Evolutionary conservation across 1,284 basidiomycete species (phyloP).

Genomic region (Pascua guehoae): DNA sequence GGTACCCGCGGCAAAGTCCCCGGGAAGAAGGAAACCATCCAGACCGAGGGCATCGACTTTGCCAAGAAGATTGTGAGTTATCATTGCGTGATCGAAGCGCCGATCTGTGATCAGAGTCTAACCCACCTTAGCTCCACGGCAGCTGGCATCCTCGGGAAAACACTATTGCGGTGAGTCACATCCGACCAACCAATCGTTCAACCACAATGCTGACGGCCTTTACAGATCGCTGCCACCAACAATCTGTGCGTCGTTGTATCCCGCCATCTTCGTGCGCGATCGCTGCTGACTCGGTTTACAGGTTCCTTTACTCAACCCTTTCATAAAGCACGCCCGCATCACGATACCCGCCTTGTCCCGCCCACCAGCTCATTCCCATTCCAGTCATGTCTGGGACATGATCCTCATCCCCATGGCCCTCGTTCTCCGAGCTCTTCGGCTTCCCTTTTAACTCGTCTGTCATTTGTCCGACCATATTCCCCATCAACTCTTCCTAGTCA

Average conservation of each 20-base stretch:
- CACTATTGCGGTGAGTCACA: slow-evolving; percentile 79
- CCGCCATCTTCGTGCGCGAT: not conserved
- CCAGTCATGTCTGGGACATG: slow-evolving; percentile 5
- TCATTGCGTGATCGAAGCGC: not conserved
- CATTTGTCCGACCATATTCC: slow-evolving; percentile 1
- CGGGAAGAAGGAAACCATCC: slow-evolving; percentile 74
- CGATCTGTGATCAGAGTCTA: slow-evolving; percentile 8
- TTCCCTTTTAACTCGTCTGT: not conserved
- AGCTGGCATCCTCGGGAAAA: slow-evolving; percentile 98
- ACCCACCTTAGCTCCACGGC: slow-evolving; percentile 61
- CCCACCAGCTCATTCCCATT: slow-evolving; percentile 5
- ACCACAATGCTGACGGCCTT: slow-evolving; percentile 8
- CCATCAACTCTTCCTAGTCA: not conserved
- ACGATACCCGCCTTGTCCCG: slow-evolving; percentile 9
- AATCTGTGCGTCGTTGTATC: slow-evolving; percentile 62
- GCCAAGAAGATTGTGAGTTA: slow-evolving; percentile 89
- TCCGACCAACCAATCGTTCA: not conserved
- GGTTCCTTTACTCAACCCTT: slow-evolving; percentile 48
- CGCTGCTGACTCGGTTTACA: slow-evolving; percentile 7
- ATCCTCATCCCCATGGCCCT: slow-evolving; percentile 4
- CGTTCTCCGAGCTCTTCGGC: not conserved
- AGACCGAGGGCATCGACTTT: slow-evolving; percentile 89
- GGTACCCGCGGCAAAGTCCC: slow-evolving; percentile 75
- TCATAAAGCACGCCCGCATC: slow-evolving; percentile 31
- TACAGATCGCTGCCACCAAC: slow-evolving; percentile 87